Base-by-base conservation (phyloP, 1,284 basidiomycete species). In the Mycosarcoma maydis region DNA sequence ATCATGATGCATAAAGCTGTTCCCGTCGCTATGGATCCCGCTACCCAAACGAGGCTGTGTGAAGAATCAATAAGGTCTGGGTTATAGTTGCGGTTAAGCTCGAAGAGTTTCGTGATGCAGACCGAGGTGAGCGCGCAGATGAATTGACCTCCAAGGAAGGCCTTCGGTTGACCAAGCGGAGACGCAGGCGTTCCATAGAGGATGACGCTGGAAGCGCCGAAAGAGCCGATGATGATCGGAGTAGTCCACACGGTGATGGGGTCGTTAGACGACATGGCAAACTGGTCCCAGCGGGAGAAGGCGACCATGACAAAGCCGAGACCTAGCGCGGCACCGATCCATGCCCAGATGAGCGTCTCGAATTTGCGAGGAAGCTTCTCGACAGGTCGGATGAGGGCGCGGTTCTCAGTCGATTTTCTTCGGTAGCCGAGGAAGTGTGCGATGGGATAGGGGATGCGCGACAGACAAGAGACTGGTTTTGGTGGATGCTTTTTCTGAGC, bases 101-200 rank as follows among this genome's bases (percentile, higher is more conserved):
- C 55, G 19, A 74, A 74, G n/a, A 75, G 59, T 45, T 72, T 75
- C 6, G 70, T 70, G 42, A 75, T 54, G 58, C 59, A 65, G 3
- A 69, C 53, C 16, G 60, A 46, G 45, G 36, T 36, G 24, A 75
- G 50, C 6, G 73, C 73, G 2, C 34, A 72, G 43, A 75, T 42
- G 27, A 69, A 66, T 29, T 75, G 73, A 13, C 73, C 73, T 1
- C 53, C 61, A 4, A 73, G 46, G 26, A 75, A 75, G 2, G 57
- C 52, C 20, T 54, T 55, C 2, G 73, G 73, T 43, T 75, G 73
- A 23, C 60, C 61, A 10, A 75, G 48, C 0, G 73, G 73, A 1
- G 64, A 68, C 9, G 66, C 57, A 9, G 73, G 73, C 3, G 65
- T 56, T 32, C 65, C 73, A 50, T 72, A 75, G 39, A 75, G 64